Evolutionary conservation across 2,329 filamentous ascomycete genomes (phyloP), one percentile per base, ranked within the genome.

Genomic region (Penicillium psychrosexuale): DNA sequence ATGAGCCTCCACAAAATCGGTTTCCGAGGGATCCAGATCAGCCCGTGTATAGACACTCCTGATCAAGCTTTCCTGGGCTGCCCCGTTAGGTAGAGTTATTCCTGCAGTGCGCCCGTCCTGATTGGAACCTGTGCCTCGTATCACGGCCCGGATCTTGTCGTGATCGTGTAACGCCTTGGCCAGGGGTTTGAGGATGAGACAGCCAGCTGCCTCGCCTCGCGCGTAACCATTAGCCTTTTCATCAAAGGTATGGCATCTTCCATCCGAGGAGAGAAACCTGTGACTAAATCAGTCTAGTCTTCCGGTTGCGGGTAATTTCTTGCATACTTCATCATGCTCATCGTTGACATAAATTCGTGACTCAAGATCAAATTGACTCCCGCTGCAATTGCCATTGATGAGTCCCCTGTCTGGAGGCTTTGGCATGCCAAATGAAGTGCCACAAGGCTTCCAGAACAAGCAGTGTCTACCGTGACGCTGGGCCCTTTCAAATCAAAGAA

Each of bases 81-180:
- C 57, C 1, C 57, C 47, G 53, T 53, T 78, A 0, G 79, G 79
- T 46, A 74, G 65, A 0, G 77, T 76, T 46, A 80, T 76, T 1
- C 76, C 75, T 8, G 71, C 66, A 0, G 78, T 78, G 33, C 68
- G 68, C 3, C 79, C 79, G 55, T 81, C 77, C 52, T 76, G 71
- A 53, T 78, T 80, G 5, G 71, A 62, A 11, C 71, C 76, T 12
- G 70, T 73, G 0, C 64, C 70, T 24, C 72, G 64, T 30, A 81
- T 78, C 3, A 80, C 63, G 1, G 73, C 74, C 5, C 74, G 69
- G 28, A 81, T 75, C 0, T 67, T 66, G 57, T 81, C 74, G 3
- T 70, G 68, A 30, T 77, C 74, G 19, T 64, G 61, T 8, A 80
- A 43, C 1, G 78, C 78, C 42, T 75, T 66, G 8, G 65, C 57